phyloP scores from a whole-genome alignment of 805 yeast species.

The Myxozyma geophila region DNA sequence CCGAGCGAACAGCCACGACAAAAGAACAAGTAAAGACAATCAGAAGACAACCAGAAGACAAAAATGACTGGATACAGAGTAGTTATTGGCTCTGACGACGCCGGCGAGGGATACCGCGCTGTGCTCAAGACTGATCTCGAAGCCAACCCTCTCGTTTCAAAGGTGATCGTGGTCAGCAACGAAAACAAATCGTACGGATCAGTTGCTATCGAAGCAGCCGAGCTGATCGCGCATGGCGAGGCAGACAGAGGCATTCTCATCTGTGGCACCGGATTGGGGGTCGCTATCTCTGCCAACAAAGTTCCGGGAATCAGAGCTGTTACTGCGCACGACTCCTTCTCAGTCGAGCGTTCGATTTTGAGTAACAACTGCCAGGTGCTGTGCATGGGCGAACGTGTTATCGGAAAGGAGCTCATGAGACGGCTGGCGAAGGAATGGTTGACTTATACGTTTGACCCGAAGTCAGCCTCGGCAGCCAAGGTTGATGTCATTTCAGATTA shows the following conservation, averaged over 20 bases:
- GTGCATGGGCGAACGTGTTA: constrained; percentile 56
- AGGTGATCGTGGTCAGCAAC: constrained; percentile 23
- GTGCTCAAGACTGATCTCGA: constrained; percentile 22
- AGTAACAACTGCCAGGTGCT: constrained; percentile 53
- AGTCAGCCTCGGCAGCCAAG: constrained; percentile 51
- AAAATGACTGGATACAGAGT: constrained; percentile 21
- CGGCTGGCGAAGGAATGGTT: constrained; percentile 54
- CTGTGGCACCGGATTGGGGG: constrained; percentile 57
- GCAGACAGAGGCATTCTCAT: constrained; percentile 54
- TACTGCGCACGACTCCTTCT: constrained; percentile 55
- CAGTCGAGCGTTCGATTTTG: constrained; percentile 53
- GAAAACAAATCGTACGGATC: constrained; percentile 45
- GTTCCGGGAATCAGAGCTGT: constrained; percentile 55
- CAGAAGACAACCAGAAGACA: neutral
- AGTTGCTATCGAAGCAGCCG: constrained; percentile 53
- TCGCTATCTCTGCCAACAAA: constrained; percentile 55
- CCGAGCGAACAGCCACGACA: no score
- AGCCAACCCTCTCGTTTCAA: constrained; percentile 24
- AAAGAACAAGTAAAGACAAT: no score
- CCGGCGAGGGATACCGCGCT: constrained; percentile 24
- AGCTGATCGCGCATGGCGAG: constrained; percentile 48
- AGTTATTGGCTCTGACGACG: constrained; percentile 30
- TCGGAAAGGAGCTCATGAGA: constrained; percentile 52
- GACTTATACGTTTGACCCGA: constrained; percentile 49
- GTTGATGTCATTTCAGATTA: constrained; percentile 39